phyloP scores from a whole-genome alignment of 306 rosid species.

The Ziziphus jujuba region DNA sequence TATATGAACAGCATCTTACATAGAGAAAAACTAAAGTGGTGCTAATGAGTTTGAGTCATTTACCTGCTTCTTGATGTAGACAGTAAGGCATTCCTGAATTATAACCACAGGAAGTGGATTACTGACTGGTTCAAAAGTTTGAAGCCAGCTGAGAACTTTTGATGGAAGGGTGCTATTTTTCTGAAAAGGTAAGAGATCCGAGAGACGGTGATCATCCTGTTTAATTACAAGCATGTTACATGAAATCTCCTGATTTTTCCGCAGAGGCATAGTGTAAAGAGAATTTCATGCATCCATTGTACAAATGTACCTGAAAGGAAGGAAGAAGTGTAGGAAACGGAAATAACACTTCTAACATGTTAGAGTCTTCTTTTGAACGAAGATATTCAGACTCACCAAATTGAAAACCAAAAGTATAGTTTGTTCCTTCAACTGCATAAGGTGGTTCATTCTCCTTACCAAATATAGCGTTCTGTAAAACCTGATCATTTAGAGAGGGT shows the following conservation, averaged over 20 bases:
- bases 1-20: conserved; percentile 13
- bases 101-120: conserved; percentile 79
- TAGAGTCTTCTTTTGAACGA: conserved; percentile 58
- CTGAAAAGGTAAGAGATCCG: conserved; percentile 93
- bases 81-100: conserved; percentile 81
- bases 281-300: conserved; percentile 14
- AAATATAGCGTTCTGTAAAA: conserved; percentile 65
- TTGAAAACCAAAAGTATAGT: conserved; percentile 77
- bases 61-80: conserved; percentile 84
- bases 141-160: conserved; percentile 83
- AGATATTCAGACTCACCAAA: conserved; percentile 70
- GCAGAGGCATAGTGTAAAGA: conserved; percentile 21
- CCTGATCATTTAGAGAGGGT: conserved; percentile 81
- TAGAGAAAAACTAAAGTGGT: conserved; percentile 14
- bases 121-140: conserved; percentile 60
- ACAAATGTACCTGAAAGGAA: conserved; percentile 61
- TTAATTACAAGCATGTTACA: conserved; percentile 29
- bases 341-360: conserved; percentile 66
- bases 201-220: conserved; percentile 74
- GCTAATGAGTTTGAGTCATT: conserved; percentile 25
- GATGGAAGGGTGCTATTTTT: conserved; percentile 91
- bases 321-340: conserved; percentile 95
- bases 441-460: conserved; percentile 41
- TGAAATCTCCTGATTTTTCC: conserved; percentile 17
- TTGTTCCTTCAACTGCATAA: conserved; percentile 63